Conservation (phyloP, 2,329 filamentous ascomycete species). For the Periconia macrospinosa region DNA sequence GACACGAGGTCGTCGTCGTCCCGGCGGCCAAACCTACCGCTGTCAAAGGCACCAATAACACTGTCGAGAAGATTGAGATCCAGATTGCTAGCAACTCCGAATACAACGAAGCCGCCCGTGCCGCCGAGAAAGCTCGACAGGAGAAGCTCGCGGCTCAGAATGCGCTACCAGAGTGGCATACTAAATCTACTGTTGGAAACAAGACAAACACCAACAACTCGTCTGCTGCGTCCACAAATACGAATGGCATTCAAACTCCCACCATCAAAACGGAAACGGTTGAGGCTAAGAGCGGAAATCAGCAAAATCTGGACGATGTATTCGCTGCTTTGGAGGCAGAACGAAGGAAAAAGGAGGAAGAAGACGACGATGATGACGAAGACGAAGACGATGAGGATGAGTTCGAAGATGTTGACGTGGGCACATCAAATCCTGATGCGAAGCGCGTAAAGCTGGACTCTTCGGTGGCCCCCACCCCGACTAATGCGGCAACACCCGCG, state of each 20-base stretch:
- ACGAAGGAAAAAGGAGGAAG: slow-evolving; percentile 50
- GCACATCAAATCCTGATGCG: slow-evolving; percentile 42
- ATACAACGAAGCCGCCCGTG: slow-evolving; percentile 67
- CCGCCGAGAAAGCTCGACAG: slow-evolving; percentile 65
- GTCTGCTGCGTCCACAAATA: slow-evolving; percentile 39
- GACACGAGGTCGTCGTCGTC: slow-evolving; percentile 61
- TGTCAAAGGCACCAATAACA: slow-evolving; percentile 68
- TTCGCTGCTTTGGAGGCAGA: slow-evolving; percentile 68
- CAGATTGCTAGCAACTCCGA: slow-evolving; percentile 69
- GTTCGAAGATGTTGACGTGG: slow-evolving; percentile 37
- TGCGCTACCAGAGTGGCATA: slow-evolving; percentile 71
- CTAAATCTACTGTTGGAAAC: slow-evolving; percentile 64
- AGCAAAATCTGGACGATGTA: slow-evolving; percentile 65
- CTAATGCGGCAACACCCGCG: slow-evolving; percentile 35
- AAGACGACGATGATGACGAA: slow-evolving; percentile 49
- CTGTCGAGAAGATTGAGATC: slow-evolving; percentile 69
- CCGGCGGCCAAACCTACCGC: slow-evolving; percentile 62
- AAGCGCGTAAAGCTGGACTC: slow-evolving; percentile 66
- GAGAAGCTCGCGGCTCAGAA: slow-evolving; percentile 70
- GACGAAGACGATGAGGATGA: slow-evolving; percentile 46
- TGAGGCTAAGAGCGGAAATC: slow-evolving; percentile 54
- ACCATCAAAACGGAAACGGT: slow-evolving; percentile 48
- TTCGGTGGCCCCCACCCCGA: slow-evolving; percentile 39
- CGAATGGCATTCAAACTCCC: slow-evolving; percentile 39
- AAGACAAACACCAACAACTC: slow-evolving; percentile 50